Conservation (phyloP, 257 asterid species). For the Gardenia jasminoides region DNA sequence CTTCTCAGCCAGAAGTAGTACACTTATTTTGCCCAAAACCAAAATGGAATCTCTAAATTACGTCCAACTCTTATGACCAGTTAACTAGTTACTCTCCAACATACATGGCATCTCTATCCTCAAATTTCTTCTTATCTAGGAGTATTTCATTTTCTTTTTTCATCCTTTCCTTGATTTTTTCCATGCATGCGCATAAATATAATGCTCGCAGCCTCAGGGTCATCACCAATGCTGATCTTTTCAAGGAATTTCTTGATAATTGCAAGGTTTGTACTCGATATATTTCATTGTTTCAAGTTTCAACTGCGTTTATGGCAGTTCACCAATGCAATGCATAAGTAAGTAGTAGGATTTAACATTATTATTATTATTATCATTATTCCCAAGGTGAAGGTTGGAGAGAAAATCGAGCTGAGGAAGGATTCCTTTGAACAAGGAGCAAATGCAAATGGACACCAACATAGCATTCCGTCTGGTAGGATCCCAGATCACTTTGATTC, state of each 20-base stretch:
- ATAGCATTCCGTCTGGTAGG: not conserved
- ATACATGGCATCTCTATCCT: conserved; percentile 4
- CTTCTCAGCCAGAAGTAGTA: not conserved
- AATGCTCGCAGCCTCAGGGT: not conserved
- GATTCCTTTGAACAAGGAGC: not conserved
- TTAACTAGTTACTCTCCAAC: not conserved
- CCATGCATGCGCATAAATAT: conserved; percentile 28
- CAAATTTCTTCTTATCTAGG: conserved; percentile 6
- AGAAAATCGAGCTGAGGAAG: conserved; percentile 4
- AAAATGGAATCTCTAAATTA: not conserved
- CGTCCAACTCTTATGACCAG: not conserved
- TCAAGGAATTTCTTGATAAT: not conserved
- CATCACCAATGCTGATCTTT: not conserved
- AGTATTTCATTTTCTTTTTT: conserved; percentile 6
- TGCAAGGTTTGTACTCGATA: conserved; percentile 14
- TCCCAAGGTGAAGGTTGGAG: not conserved
- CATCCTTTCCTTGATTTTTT: conserved; percentile 22
- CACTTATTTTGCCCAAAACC: not conserved
- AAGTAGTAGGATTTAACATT: too few relatives aligned
- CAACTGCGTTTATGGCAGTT: not conserved
- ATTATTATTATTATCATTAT: too few relatives aligned
- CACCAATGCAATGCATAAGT: too few relatives aligned
- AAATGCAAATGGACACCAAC: not conserved
- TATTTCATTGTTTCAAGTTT: not conserved
- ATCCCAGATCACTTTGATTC: not conserved